phyloP scores from a whole-genome alignment of 202 grass and related monocot species.

The Brachypodium distachyon region DNA sequence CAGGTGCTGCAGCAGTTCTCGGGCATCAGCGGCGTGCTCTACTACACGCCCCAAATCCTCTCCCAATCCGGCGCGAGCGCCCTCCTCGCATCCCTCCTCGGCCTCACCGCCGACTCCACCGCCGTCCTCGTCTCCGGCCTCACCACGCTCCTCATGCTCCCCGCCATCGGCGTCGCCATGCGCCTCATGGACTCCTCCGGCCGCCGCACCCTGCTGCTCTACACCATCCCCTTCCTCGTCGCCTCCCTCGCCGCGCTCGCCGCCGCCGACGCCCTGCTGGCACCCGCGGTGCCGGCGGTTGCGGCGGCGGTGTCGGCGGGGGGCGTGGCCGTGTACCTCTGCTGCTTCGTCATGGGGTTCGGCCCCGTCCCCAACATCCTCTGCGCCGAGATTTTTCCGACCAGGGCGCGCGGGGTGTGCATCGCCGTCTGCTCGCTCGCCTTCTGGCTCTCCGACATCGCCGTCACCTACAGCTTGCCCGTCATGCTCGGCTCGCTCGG shows the following conservation, averaged over 20 bases:
- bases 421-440: slow-evolving; percentile 62
- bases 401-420: slow-evolving; percentile 48
- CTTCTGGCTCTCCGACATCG: slow-evolving; percentile 65
- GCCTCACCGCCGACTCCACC: slow-evolving; percentile 53
- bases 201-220: slow-evolving; percentile 51
- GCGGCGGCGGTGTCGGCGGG: slow-evolving; percentile 50
- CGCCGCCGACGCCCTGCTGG: slow-evolving; percentile 39
- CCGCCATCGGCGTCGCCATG: slow-evolving; percentile 73
- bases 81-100: slow-evolving; percentile 41
- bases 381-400: slow-evolving; percentile 64
- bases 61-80: slow-evolving; percentile 59
- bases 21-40: slow-evolving; percentile 72
- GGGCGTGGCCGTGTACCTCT: slow-evolving; percentile 69
- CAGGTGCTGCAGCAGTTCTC: slow-evolving; percentile 68
- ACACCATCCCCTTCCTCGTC: slow-evolving; percentile 64
- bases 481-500: slow-evolving; percentile 51
- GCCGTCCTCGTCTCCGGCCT: slow-evolving; percentile 67
- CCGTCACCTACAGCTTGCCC: slow-evolving; percentile 53
- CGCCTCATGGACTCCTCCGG: slow-evolving; percentile 85
- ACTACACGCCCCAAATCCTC: slow-evolving; percentile 88
- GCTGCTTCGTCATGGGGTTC: slow-evolving; percentile 85
- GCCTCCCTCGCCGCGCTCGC: slow-evolving; percentile 45
- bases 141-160: slow-evolving; percentile 75
- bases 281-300: slow-evolving; percentile 40
- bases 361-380: slow-evolving; percentile 70